These are phyloP conservation scores for Vigna radiata DNA, from an alignment of 306 rosid species.

Conservation along the genomic window DNA sequence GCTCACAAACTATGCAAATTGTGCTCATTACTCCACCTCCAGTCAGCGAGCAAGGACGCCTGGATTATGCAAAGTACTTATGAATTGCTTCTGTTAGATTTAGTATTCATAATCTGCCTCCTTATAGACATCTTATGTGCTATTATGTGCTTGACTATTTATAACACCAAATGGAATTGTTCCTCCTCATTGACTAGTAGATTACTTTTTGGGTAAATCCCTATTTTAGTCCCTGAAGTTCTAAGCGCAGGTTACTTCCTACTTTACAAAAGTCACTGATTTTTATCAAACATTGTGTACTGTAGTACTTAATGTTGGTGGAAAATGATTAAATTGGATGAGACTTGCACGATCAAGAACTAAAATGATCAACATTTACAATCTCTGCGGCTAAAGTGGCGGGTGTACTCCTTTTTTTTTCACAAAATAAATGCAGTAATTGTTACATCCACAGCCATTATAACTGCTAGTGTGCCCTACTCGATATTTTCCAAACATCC, in stretches of 20 bases:
- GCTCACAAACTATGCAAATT: conserved; percentile 65
- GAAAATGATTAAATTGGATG: not conserved
- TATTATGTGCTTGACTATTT: conserved; percentile 25
- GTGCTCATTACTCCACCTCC: conserved; percentile 94
- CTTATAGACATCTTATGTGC: conserved; percentile 10
- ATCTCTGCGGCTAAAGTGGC: not conserved
- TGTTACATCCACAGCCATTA: conserved; percentile 8
- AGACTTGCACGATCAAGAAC: not conserved
- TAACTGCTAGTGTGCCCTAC: not conserved
- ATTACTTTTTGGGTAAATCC: not conserved
- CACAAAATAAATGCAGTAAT: not conserved
- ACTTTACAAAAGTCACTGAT: not conserved
- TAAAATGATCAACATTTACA: not conserved
- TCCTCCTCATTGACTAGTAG: not conserved
- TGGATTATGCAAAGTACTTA: conserved; percentile 66
- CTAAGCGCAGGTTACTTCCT: not conserved
- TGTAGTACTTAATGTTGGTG: not conserved
- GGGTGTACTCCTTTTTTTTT: not conserved
- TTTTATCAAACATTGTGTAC: not conserved
- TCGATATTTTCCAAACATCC: conserved; percentile 19
- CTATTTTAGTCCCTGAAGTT: not conserved
- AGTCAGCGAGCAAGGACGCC: conserved; percentile 79
- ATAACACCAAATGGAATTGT: conserved; percentile 26
- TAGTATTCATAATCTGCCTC: conserved; percentile 29
- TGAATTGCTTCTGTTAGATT: conserved; percentile 20